These are phyloP conservation scores for Wickerhamomyces sp. DNA, from an alignment of 1,139 yeast genomes.

Conservation along the genomic window DNA sequence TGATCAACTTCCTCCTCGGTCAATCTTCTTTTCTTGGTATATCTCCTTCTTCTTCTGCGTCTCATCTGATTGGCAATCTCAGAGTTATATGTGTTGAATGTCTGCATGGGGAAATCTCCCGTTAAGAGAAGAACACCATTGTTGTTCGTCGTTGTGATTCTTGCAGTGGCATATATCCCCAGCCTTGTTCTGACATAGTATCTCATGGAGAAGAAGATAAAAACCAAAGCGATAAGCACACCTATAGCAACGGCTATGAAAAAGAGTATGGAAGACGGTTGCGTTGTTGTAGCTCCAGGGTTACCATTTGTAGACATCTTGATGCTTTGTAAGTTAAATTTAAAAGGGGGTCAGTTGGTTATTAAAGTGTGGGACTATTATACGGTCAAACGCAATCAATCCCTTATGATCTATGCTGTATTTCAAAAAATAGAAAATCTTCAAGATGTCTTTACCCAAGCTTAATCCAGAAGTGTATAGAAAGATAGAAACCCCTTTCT, in stretches of 20 bases:
- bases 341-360: too few species aligned
- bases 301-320: slow-evolving; percentile 2
- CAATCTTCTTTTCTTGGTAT: slow-evolving; percentile 44
- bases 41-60: slow-evolving; percentile 22
- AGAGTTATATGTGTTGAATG: slow-evolving; percentile 15
- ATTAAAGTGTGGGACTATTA: too few species aligned
- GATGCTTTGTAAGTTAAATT: too few species aligned
- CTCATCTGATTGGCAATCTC: slow-evolving; percentile 15
- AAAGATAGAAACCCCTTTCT: too few species aligned
- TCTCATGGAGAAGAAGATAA: slow-evolving; percentile 54
- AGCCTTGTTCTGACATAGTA: slow-evolving; percentile 53
- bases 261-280: slow-evolving; percentile 57
- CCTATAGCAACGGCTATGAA: slow-evolving; percentile 64
- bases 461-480: too few species aligned
- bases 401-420: too few species aligned
- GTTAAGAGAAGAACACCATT: slow-evolving; percentile 19
- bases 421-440: too few species aligned
- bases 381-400: too few species aligned
- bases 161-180: slow-evolving; percentile 49
- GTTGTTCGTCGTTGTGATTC: slow-evolving; percentile 25
- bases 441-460: too few species aligned
- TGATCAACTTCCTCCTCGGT: slow-evolving; percentile 59
- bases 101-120: slow-evolving; percentile 21
- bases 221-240: slow-evolving; percentile 47
- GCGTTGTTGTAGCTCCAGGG: slow-evolving; percentile 8